Conservation (phyloP, 192 early-diverging fungal species). For the Oehlia diaphana region DNA sequence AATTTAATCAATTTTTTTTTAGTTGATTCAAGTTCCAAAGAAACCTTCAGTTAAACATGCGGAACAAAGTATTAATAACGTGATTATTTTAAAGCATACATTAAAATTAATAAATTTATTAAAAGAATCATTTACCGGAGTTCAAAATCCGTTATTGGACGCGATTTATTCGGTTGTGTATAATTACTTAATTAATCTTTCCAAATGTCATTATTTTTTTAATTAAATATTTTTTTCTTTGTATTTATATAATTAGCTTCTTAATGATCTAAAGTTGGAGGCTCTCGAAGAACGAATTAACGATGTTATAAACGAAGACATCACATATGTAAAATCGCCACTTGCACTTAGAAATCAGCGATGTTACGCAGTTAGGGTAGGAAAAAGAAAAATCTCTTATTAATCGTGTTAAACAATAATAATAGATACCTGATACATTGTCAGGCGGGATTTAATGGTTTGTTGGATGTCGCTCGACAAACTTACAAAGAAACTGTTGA, state of each 20-base stretch:
- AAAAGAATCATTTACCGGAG: slow-evolving; percentile 34
- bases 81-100: slow-evolving; percentile 70
- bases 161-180: slow-evolving; percentile 41
- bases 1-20: background rate
- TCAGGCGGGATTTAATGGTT: slow-evolving; percentile 73
- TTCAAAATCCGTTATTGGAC: slow-evolving; percentile 45
- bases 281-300: slow-evolving; percentile 54
- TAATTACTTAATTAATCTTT: background rate
- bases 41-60: slow-evolving; percentile 56
- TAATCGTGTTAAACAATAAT: too few relatives aligned
- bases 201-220: background rate
- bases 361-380: slow-evolving; percentile 80
- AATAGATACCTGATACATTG: background rate
- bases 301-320: slow-evolving; percentile 68
- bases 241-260: slow-evolving; percentile 18
- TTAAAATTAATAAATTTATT: slow-evolving; percentile 52
- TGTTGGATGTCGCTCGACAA: slow-evolving; percentile 84
- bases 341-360: slow-evolving; percentile 79
- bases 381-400: too few relatives aligned
- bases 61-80: slow-evolving; percentile 64
- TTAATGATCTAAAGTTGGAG: slow-evolving; percentile 42
- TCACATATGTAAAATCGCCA: slow-evolving; percentile 69
- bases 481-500: slow-evolving; percentile 76
- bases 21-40: slow-evolving; percentile 47
- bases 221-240: background rate